Base-by-base conservation (phyloP, 1,284 basidiomycete species). In the Ganoderma lingzhi region DNA sequence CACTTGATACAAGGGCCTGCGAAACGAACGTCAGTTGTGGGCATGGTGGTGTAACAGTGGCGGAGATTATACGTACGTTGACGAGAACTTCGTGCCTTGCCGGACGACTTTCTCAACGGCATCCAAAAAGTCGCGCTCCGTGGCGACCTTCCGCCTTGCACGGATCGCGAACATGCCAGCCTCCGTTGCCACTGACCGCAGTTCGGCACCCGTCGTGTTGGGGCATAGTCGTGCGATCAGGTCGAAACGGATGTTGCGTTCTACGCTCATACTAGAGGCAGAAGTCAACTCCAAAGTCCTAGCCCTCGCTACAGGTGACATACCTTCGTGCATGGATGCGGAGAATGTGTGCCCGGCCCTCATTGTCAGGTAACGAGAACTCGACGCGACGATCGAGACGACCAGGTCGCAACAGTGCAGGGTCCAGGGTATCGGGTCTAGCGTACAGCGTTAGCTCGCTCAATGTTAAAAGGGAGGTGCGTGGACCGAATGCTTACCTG, bases 131-230 rank as follows among this genome's bases (percentile, higher is more conserved):
- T 99, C 98, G 68, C 96, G 91, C 80, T 99, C 98, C 5, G 96
- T 97, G 0, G 97, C 96, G 8, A 99, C 96, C 83, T 99, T 99
- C 81, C 98, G 88, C 76, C 98, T 87, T 66, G 96, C 95, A 70
- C 98, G 93, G 76, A 99, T 99, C 0, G 98, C 97, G 83, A 98
- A 99, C 98, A 99, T 99, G 55, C 98, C 98, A 44, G 98, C 98
- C 87, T 99, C 98, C 19, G 98, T 99, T 10, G 97, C 97, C 10
- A 99, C 97, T 35, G 95, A 96, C 64, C 97, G 92, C 70, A 99
- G 83, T 82, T 99, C 98, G 32, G 98, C 98, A 74, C 98, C 98
- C 2, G 98, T 99, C 1, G 97, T 97, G 80, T 98, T 99, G 23
- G 98, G 97, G 81, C 98, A 99, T 69, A 99, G 84, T 44, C 98